These are phyloP conservation scores for Abortiporus biennis DNA, from an alignment of 1,284 basidiomycete species.

Conservation along the genomic window DNA sequence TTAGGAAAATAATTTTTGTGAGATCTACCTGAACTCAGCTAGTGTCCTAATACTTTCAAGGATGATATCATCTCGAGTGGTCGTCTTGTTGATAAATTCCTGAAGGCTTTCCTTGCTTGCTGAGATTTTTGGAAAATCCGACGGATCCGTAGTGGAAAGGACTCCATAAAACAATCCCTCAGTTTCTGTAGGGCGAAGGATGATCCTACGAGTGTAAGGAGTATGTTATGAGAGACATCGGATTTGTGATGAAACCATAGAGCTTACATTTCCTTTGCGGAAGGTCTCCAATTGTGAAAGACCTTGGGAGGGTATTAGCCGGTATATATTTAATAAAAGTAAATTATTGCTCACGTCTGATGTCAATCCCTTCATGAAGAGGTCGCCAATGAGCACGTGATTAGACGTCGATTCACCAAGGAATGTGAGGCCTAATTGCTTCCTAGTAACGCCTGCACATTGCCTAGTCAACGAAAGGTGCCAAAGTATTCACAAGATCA, in stretches of 20 bases:
- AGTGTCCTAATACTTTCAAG: neutral
- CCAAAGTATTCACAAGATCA: neutral
- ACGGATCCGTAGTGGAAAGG: too few species aligned
- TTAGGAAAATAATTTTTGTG: too few species aligned
- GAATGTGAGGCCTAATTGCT: constrained; percentile 24
- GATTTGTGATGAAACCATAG: too few species aligned
- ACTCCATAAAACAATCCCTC: constrained; percentile 1
- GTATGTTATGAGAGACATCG: too few species aligned
- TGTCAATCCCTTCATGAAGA: constrained; percentile 20
- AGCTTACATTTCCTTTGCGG: constrained; percentile 13
- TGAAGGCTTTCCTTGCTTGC: neutral
- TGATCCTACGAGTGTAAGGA: too few species aligned
- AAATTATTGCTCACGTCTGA: neutral
- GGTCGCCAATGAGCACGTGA: constrained; percentile 24
- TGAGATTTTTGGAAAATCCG: too few species aligned
- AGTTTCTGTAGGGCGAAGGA: constrained; percentile 1
- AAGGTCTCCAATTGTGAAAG: constrained; percentile 25
- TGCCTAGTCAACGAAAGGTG: neutral
- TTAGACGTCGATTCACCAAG: constrained; percentile 23
- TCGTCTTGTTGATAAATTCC: neutral
- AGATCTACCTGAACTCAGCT: constrained; percentile 1
- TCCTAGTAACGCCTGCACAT: constrained; percentile 22
- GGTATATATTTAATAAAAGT: neutral
- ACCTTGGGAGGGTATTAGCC: too few species aligned
- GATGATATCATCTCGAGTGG: constrained; percentile 1